Conservation (phyloP, 306 rosid genomes). For the Parietaria judaica region DNA sequence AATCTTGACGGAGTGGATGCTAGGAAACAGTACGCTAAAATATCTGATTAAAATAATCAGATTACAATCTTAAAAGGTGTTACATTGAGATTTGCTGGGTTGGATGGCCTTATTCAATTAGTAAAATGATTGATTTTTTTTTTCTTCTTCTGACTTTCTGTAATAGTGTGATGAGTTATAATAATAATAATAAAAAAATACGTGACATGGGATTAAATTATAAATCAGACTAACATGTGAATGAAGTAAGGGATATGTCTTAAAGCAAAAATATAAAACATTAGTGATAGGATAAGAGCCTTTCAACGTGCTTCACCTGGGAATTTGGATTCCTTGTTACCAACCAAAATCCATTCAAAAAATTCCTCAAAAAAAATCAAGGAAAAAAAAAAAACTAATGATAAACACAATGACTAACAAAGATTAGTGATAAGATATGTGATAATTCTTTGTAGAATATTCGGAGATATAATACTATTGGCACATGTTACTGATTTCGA, state of each 20-base stretch:
- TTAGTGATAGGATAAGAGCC: not conserved
- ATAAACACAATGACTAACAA: conserved; percentile 6
- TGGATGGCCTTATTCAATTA: conserved; percentile 6
- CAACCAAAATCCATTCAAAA: conserved; percentile 5
- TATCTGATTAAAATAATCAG: conserved; percentile 20
- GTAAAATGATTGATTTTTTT: not conserved
- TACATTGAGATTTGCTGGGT: conserved; percentile 7
- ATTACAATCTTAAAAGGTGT: conserved; percentile 12
- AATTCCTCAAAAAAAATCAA: not conserved
- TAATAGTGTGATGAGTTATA: too few relatives aligned
- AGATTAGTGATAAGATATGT: conserved; percentile 3
- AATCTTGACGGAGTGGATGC: conserved; percentile 41
- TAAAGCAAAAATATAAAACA: not conserved
- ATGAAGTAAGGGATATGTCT: conserved; percentile 8
- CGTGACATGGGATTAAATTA: conserved; percentile 14
- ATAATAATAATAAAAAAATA: conserved; percentile 3
- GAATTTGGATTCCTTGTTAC: conserved; percentile 14
- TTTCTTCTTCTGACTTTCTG: conserved; percentile 4
- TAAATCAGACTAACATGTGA: conserved; percentile 13
- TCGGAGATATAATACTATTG: too few relatives aligned
- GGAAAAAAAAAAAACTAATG: not conserved
- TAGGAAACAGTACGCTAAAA: conserved; percentile 30
- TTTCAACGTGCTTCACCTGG: conserved; percentile 9
- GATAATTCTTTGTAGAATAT: too few relatives aligned
- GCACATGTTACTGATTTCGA: too few relatives aligned